Evolutionary conservation across 148 eudicot species (phyloP), one percentile per base, ranked within the genome.

Genomic region (Hydrangea macrophylla): DNA sequence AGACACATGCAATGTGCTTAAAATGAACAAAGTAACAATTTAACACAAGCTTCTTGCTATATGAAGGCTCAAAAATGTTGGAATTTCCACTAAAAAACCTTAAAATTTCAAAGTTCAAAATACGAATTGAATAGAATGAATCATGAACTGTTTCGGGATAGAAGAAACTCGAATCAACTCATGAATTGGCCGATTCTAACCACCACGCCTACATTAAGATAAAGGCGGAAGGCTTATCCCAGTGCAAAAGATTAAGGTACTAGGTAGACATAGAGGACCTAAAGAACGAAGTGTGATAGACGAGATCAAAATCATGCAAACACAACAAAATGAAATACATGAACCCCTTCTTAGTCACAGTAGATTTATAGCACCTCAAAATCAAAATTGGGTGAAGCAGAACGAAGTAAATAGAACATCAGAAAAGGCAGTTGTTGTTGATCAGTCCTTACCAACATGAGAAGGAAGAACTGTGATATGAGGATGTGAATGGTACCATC

Each of bases 401-500:
- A 48, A 48, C 2, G 17, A 5, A 30, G 10, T 57, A 57, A 26
- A 57, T 2, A 18, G 33, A 31, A 32, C 17, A 31, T 17, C 32
- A 32, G 22, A 6, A 22, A 24, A 23, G 8, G 18, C 27, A 66
- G 23, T 51, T 27, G 42, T 37, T 27, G 36, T 60, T 37, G 35
- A 58, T 44, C 42, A 37, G 48, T 56, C 74, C 97, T 84, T 74
- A 89, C 99, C 99, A 13, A 95, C 99, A 84, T 91, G 97, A 28
- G 99, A 95, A 40, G 99, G 99, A 70, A 95, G 93, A 35, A 95
- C 99, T n/a, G 99, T 95, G 48, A 95, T 95, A 67, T 95, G 96
- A 70, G 99, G 97, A 83, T 95, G 99, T 62, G 99, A 95, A 70
- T 95, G 97, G 76, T 95, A 95, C 99, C 99, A 95, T 36, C 99